Evolutionary conservation across 78 protist genomes (phyloP).

Genomic region (Cyanophora paradoxa): DNA sequence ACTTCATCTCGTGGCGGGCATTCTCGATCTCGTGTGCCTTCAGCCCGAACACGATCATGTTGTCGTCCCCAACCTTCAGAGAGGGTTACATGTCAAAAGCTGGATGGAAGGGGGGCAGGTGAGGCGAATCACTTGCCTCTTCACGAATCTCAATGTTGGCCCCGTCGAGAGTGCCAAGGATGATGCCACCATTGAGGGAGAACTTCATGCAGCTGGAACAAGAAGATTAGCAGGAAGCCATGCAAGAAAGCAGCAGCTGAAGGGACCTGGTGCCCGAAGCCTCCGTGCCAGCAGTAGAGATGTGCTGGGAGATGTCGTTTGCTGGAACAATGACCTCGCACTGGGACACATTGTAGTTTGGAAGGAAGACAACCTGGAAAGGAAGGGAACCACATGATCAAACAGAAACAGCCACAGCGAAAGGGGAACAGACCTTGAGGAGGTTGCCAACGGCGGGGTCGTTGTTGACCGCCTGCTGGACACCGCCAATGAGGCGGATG

Average conservation of each 20-base stretch:
- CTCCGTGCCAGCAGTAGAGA: slow-evolving; percentile 88
- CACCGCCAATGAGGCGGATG: slow-evolving; percentile 76
- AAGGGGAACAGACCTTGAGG: too few relatives aligned
- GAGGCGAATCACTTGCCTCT: not conserved
- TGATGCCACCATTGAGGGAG: slow-evolving; percentile 82
- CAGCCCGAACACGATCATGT: slow-evolving; percentile 75
- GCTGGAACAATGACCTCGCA: slow-evolving; percentile 88
- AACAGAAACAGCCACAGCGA: too few relatives aligned
- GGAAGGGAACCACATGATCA: too few relatives aligned
- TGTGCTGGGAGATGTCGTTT: slow-evolving; percentile 85
- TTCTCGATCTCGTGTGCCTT: not conserved
- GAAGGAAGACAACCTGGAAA: too few relatives aligned
- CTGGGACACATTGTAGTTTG: slow-evolving; percentile 82
- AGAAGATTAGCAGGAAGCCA: slow-evolving; percentile 85
- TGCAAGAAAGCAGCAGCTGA: slow-evolving; percentile 84
- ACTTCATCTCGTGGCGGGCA: slow-evolving; percentile 41
- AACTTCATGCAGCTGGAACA: slow-evolving; percentile 93
- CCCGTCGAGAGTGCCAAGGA: slow-evolving; percentile 90
- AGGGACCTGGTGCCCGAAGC: slow-evolving; percentile 91
- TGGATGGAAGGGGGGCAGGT: not conserved
- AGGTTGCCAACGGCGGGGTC: slow-evolving; percentile 60
- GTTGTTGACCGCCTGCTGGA: slow-evolving; percentile 78
- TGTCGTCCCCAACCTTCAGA: slow-evolving; percentile 64
- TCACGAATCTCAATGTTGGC: slow-evolving; percentile 84
- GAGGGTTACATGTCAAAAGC: slow-evolving; percentile 78